Base-by-base conservation (phyloP, 176 grass and related monocot genomes). In the Oryza glumipatula region DNA sequence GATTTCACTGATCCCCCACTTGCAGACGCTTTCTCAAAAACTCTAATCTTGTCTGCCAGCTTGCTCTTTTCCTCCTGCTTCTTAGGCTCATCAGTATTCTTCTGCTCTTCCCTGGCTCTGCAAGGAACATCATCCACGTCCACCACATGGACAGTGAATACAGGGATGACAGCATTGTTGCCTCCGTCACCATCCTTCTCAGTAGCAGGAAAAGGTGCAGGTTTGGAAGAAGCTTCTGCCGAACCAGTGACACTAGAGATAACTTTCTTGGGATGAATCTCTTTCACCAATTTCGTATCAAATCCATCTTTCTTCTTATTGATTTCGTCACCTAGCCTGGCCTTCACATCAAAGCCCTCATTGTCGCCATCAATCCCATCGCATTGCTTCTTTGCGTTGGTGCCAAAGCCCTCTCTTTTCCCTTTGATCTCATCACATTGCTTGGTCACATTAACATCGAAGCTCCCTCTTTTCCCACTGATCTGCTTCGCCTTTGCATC, bases 11-110 rank as follows among this genome's bases (percentile, higher is more conserved):
- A 65, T 21, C 22, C 88, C 3, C 84, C 81, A 64, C 47, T 84
- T 16, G 23, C 49, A 8, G 71, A 65, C 30, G 61, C 80, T 80
- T 92, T 87, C 81, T 99, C 93, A 82, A 99, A 96, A 80, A 89
- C 90, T 85, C 77, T 89, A 60, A 96, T 93, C 83, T 84, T 91
- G 36, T 95, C 93, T 38, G 89, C 89, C 75, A 93, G 44, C 51
- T 84, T 92, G 7, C 84, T 84, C 21, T 49, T 83, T 65, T 84
- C 84, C 80, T 88, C 88, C 35, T 64, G 61, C 67, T 86, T 73
- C 22, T 72, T 85, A 72, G 45, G 84, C 56, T 85, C 85, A 14
- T 61, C 73, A 3, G 8, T 67, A 44, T 72, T 74, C 13, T 84
- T 52, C 7, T 66, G 63, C 19, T 83, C 85, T 3, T 77, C 80